Evolutionary conservation across 2,329 filamentous ascomycete genomes (phyloP).

Genomic region (Leptoxyphium fumago): DNA sequence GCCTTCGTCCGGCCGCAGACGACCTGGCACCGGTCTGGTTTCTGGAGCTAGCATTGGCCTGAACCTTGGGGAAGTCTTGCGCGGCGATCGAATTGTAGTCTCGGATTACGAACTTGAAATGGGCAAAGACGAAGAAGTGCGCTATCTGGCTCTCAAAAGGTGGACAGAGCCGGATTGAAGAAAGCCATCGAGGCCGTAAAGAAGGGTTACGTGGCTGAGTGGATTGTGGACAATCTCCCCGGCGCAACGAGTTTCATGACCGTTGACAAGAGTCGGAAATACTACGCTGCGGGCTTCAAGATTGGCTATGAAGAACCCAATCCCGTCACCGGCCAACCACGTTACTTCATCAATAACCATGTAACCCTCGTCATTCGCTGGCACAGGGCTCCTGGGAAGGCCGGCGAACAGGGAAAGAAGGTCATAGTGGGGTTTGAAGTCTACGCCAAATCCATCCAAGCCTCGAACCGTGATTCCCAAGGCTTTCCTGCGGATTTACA

Average conservation of each 20-base stretch:
- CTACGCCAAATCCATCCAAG: constrained; percentile 69
- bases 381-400: constrained; percentile 53
- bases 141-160: constrained; percentile 51
- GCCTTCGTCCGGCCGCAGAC: constrained; percentile 54
- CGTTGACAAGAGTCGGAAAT: constrained; percentile 69
- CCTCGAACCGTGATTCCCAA: constrained; percentile 41
- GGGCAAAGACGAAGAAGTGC: constrained; percentile 59
- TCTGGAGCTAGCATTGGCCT: constrained; percentile 66
- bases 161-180: constrained; percentile 49
- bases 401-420: constrained; percentile 56
- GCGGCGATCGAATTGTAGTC: constrained; percentile 70
- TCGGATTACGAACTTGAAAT: constrained; percentile 73
- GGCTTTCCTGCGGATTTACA: constrained; percentile 57
- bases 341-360: constrained; percentile 75
- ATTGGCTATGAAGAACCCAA: constrained; percentile 61
- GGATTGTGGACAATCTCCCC: constrained; percentile 85
- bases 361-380: constrained; percentile 73
- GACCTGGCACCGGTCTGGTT: constrained; percentile 51
- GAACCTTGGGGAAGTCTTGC: constrained; percentile 75
- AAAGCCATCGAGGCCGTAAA: constrained; percentile 58
- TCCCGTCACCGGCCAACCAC: constrained; percentile 42
- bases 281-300: constrained; percentile 84
- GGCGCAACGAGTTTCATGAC: constrained; percentile 81
- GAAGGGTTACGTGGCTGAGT: constrained; percentile 75
- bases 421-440: constrained; percentile 82